phyloP scores from a whole-genome alignment of 2,329 filamentous ascomycete species.

The Thielaviopsis euricoi region DNA sequence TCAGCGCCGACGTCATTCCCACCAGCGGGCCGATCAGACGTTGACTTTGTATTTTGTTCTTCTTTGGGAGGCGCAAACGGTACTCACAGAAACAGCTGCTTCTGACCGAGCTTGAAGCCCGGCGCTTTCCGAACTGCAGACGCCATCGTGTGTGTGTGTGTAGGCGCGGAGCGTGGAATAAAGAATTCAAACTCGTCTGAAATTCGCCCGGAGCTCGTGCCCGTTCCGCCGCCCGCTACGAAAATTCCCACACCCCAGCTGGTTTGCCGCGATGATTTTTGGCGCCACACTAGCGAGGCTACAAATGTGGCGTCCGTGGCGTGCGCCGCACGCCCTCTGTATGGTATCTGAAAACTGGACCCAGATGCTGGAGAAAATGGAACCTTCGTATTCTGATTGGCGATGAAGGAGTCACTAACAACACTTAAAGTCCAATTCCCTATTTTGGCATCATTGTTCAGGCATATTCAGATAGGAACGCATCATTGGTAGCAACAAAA shows the following conservation, averaged over 20 bases:
- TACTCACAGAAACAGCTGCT: slow-evolving; percentile 39
- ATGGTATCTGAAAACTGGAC: background rate
- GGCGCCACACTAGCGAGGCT: slow-evolving; percentile 4
- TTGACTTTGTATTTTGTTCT: background rate
- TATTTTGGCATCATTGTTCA: background rate
- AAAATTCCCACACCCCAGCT: slow-evolving; percentile 4
- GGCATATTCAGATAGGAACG: background rate
- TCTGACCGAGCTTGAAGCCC: slow-evolving; percentile 32
- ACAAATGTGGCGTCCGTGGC: background rate
- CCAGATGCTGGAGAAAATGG: no score
- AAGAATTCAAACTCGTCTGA: background rate
- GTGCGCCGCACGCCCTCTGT: background rate
- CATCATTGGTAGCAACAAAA: background rate
- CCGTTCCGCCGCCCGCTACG: background rate
- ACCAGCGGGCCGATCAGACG: background rate
- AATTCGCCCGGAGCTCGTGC: background rate
- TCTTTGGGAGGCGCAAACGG: background rate
- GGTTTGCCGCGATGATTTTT: background rate
- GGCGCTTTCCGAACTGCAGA: slow-evolving; percentile 25
- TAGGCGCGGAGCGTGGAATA: background rate
- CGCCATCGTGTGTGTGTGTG: slow-evolving; percentile 20
- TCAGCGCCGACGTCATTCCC: background rate
- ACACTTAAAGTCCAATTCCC: background rate
- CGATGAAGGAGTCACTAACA: background rate
- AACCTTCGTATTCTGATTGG: no score